Evolutionary conservation across 2,329 filamentous ascomycete species (phyloP), one percentile per base, ranked within the genome.

Genomic region (Beauveria medogensis): DNA sequence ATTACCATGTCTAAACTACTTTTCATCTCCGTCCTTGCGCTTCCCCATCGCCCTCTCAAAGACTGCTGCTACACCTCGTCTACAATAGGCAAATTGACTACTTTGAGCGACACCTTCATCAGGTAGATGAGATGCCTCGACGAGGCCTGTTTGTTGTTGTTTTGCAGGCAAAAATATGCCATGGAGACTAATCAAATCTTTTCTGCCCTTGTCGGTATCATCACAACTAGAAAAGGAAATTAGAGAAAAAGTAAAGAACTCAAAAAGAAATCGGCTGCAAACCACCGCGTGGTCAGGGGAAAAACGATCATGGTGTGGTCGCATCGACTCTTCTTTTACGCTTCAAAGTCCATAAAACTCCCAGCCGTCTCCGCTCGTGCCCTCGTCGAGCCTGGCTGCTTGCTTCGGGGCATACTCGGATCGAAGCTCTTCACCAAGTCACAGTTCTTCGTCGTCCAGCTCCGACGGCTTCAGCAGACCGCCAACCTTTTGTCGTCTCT

Each of bases 401-500:
- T 62, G 55, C 60, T 55, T 70, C 62, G 80, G 79, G 62, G 77
- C 76, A 71, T 80, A 82, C 73, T 90, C 87, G 59, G 77, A 80
- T 67, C 86, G 78, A 52, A 90, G 74, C 73, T 91, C 87, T 73
- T 85, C 74, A 50, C 84, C 78, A 65, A 92, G 90, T 96, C 92
- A 97, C 75, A 92, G 82, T 76, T 92, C 89, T 70, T 93, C 90
- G 68, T 93, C 90, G 66, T 92, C 93, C 71, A 99, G 84, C 74
- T 99, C 94, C n/a, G 92, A 94, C 55, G 94, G 95, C 81, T 99
- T 97, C 70, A 99, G 81, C 64, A 99, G 81, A 70, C 95, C 94
- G 67, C 94, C 92, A 60, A 99, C 91, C 81, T 96, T 97, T 78
- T 93, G 90, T 64, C 91, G 87, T 67, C 93, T 88, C 75, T 97